Evolutionary conservation across 257 asterid species (phyloP).

Genomic region (Paulownia fortunei): DNA sequence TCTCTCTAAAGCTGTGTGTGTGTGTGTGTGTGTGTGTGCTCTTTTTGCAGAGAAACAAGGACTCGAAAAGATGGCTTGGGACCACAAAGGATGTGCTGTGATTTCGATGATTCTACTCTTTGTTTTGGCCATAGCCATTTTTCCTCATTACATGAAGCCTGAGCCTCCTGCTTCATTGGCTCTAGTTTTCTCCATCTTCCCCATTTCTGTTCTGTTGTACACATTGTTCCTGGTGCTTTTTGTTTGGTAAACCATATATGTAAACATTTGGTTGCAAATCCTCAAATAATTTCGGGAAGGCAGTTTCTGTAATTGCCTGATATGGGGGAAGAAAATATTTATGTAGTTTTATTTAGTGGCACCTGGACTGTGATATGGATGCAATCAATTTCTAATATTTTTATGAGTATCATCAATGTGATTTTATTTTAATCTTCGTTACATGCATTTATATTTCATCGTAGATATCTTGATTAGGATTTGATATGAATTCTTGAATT

Average conservation of each 20-base stretch:
- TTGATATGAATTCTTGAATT: neutral
- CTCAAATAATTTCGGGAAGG: neutral
- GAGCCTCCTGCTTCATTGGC: constrained; percentile 42
- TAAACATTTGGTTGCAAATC: neutral
- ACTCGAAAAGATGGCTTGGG: constrained; percentile 28
- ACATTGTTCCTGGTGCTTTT: constrained; percentile 32
- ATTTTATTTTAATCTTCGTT: neutral
- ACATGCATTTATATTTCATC: neutral
- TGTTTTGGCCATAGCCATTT: constrained; percentile 20
- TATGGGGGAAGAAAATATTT: neutral
- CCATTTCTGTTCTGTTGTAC: constrained; percentile 35
- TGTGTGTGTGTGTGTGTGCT: no score
- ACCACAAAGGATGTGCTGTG: constrained; percentile 30
- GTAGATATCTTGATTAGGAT: neutral
- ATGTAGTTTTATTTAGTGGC: neutral
- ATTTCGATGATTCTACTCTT: constrained; percentile 34
- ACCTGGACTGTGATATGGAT: neutral
- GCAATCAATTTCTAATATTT: neutral
- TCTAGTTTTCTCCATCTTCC: constrained; percentile 23
- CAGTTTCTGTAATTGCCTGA: neutral
- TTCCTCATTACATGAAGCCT: constrained; percentile 45
- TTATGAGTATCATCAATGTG: neutral
- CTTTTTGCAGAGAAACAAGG: neutral
- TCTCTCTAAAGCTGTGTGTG: neutral
- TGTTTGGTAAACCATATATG: constrained; percentile 32